Evolutionary conservation across 208 protist species (phyloP), one percentile per base, ranked within the genome.

Genomic region (Acanthamoeba sp.): DNA sequence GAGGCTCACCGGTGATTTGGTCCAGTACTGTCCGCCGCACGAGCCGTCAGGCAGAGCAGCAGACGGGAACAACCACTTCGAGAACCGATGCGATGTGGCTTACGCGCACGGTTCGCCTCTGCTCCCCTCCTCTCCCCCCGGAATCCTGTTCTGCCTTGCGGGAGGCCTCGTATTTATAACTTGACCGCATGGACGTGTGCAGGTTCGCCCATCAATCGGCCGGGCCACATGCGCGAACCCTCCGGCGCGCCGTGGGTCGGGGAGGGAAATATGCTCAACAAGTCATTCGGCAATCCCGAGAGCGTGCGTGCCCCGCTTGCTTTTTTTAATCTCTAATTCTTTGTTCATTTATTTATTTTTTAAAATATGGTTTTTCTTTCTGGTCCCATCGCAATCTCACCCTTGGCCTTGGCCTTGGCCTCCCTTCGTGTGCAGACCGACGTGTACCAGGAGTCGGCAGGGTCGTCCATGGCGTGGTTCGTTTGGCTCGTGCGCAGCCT

Each of bases 401-500:
- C n/a, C n/a, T n/a, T n/a, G n/a, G n/a, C n/a, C n/a, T n/a, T n/a
- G n/a, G n/a, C n/a, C n/a, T n/a, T n/a, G n/a, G 36, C 16, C 6
- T 0, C 34, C 59, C 9, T 22, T 7, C 20, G 9, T 34, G 34
- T 24, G 20, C 4, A 45, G 16, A 6, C 7, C 16, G 18, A 5
- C 69, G 69, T 7, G 27, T 85, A 57, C 24, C 71, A 80, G 38
- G 71, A 80, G 9, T 80, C 76, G 76, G 48, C 76, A 6, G 45
- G 76, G 5, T 85, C 76, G 22, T 59, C 76, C 22, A 85, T 85
- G 76, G 76, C 76, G 18, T 85, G 76, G 76, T 85, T 59, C n/a
- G 76, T 85, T 14, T 85, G 76, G 76, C 76, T 85, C 76, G 76
- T 85, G 27, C 76, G 76, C 45, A 85, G 76, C 29, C 76, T 85